Evolutionary conservation across 2,329 filamentous ascomycete species (phyloP), one percentile per base, ranked within the genome.

Genomic region (Teratosphaeria destructans): DNA sequence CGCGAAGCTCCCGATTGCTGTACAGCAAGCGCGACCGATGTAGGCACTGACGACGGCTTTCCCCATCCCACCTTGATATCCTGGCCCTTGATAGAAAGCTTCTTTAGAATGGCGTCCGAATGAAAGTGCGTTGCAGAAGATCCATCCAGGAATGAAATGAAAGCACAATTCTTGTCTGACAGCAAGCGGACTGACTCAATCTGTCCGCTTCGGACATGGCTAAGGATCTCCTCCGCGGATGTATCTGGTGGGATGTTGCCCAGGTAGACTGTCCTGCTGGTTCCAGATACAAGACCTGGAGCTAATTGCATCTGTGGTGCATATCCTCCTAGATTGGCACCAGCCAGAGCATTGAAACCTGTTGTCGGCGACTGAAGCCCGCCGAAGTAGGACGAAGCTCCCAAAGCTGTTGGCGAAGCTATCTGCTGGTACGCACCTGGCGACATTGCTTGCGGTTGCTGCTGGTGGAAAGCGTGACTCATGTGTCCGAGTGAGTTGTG

Each of bases 1-100:
- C 94, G 85, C 19, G 94, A 99, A 34, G 94, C 94, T 57, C 92
- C 92, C 12, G 92, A 96, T 76, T 99, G 94, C 78, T 99, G 94
- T 35, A 97, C 94, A 54, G 94, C 93, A 60, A 97, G 81, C n/a
- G 92, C 91, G 54, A 99, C 94, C 2, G 94, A 97, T 2, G 93
- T 97, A 3, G 94, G 94, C 0, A 99, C 94, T 76, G 96, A 93
- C 3, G 94, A 97, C 35, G 94, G 93, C 78, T 99, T 99, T 64
- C 94, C 94, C 94, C 94, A 99, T 63, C 94, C 94, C 69, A 99
- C 92, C 81, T 99, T 99, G 80, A 99, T 96, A 74, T 99, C 94
- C 79, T 97, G 94, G 29, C 93, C 93, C 77, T 95, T 92, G 79
- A 99, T 95, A 69, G 92, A 92, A 73, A 99, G 85, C 82, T 97